These are phyloP conservation scores for Ploettnerulaceae sp. DNA, from an alignment of 2,329 filamentous ascomycete species.

Conservation along the genomic window DNA sequence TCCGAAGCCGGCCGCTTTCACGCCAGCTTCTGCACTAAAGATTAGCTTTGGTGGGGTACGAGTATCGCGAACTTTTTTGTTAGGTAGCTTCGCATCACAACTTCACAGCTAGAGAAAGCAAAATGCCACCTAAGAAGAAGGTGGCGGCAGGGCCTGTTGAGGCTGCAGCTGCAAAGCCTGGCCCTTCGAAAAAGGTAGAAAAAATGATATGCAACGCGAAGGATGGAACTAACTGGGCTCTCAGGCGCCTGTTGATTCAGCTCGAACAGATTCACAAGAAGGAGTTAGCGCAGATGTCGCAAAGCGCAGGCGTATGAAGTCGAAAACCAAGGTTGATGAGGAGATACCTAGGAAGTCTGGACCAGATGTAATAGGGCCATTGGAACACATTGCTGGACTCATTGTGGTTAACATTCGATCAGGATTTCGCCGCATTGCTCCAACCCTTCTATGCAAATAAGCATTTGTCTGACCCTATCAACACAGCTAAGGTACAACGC, in stretches of 20 bases:
- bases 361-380: slow-evolving; percentile 24
- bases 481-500: slow-evolving; percentile 47
- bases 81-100: slow-evolving; percentile 1
- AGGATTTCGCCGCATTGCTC: slow-evolving; percentile 57
- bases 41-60: background rate
- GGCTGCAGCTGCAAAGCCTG: slow-evolving; percentile 16
- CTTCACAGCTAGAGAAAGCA: background rate
- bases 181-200: slow-evolving; percentile 18
- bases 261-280: slow-evolving; percentile 2
- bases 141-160: slow-evolving; percentile 22
- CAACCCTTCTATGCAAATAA: slow-evolving; percentile 68
- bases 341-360: slow-evolving; percentile 13
- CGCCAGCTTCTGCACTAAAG: background rate
- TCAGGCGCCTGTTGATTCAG: slow-evolving; percentile 7
- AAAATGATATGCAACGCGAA: background rate
- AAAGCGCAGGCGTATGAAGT: slow-evolving; percentile 26
- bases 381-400: background rate
- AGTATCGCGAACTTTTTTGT: slow-evolving; percentile 3
- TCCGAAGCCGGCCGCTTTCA: background rate
- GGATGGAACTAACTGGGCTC: slow-evolving; percentile 5
- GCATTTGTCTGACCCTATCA: slow-evolving; percentile 56
- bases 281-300: slow-evolving; percentile 15
- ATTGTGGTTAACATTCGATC: slow-evolving; percentile 2
- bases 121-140: slow-evolving; percentile 30
- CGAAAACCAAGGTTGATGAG: slow-evolving; percentile 17